Conservation (phyloP, 2,329 filamentous ascomycete species). For the Calonectria ilicicola region DNA sequence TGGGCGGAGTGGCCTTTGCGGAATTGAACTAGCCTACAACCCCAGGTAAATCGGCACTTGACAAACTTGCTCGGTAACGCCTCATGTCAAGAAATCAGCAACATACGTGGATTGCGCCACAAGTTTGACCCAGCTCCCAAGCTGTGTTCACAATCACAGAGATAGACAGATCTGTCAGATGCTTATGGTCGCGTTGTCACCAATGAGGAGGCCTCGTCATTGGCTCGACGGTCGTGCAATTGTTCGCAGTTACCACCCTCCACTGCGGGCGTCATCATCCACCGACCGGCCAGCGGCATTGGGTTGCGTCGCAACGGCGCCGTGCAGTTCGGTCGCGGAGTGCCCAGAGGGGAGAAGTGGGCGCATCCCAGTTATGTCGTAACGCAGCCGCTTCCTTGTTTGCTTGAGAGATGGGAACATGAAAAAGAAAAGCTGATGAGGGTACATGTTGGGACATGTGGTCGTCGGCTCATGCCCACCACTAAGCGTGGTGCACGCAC, state of each 20-base stretch:
- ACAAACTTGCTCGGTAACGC: background rate
- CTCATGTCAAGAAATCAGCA: background rate
- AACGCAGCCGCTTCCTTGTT: background rate
- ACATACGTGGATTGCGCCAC: constrained; percentile 1
- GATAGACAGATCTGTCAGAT: constrained; percentile 27
- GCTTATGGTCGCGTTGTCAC: constrained; percentile 12
- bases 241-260: constrained; percentile 27
- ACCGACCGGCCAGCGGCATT: constrained; percentile 17
- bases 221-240: constrained; percentile 23
- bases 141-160: background rate
- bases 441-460: constrained; percentile 11
- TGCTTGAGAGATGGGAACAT: background rate
- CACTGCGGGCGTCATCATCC: constrained; percentile 18
- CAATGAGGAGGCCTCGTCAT: constrained; percentile 18
- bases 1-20: background rate
- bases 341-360: background rate
- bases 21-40: background rate
- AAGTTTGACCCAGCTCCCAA: constrained; percentile 7
- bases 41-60: background rate
- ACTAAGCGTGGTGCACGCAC: constrained; percentile 1
- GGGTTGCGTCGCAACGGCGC: constrained; percentile 16
- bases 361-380: background rate
- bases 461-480: background rate
- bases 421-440: constrained; percentile 5
- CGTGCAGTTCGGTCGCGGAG: constrained; percentile 17